These are phyloP conservation scores for Arbutus unedo DNA, from an alignment of 148 eudicot genomes.

Conservation along the genomic window DNA sequence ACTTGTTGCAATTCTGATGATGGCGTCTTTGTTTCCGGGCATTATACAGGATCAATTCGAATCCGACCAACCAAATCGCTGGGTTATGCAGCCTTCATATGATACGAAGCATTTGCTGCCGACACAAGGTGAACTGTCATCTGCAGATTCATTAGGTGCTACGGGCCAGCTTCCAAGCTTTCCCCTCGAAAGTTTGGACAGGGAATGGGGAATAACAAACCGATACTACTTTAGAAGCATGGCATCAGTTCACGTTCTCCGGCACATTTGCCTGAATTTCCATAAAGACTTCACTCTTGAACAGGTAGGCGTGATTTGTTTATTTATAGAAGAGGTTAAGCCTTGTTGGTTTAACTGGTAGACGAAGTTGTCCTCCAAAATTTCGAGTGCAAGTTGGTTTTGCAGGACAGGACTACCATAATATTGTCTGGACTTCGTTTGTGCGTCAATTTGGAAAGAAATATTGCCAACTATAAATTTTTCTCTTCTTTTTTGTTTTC, in stretches of 20 bases:
- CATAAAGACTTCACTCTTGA: conserved; percentile 77
- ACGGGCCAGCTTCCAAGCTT: conserved; percentile 25
- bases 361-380: background rate
- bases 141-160: conserved; percentile 24
- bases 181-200: conserved; percentile 27
- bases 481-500: too few relatives aligned
- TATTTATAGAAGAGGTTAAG: background rate
- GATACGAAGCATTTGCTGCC: conserved; percentile 71
- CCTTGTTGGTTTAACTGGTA: background rate
- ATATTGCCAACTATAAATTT: too few relatives aligned
- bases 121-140: conserved; percentile 26
- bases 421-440: too few relatives aligned
- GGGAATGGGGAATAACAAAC: conserved; percentile 62
- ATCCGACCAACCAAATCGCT: conserved; percentile 40
- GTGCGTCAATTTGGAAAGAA: too few relatives aligned
- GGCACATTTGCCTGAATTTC: conserved; percentile 63
- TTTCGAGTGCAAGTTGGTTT: conserved; percentile 2
- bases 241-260: conserved; percentile 58
- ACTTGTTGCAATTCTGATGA: background rate
- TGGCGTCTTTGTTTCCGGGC: conserved; percentile 4
- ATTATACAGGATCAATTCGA: conserved; percentile 45
- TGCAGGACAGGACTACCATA: background rate
- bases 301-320: conserved; percentile 46
- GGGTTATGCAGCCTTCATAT: conserved; percentile 87
- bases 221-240: conserved; percentile 78